phyloP scores from a whole-genome alignment of 129 eudicot species.

The Kitagawia praeruptora region DNA sequence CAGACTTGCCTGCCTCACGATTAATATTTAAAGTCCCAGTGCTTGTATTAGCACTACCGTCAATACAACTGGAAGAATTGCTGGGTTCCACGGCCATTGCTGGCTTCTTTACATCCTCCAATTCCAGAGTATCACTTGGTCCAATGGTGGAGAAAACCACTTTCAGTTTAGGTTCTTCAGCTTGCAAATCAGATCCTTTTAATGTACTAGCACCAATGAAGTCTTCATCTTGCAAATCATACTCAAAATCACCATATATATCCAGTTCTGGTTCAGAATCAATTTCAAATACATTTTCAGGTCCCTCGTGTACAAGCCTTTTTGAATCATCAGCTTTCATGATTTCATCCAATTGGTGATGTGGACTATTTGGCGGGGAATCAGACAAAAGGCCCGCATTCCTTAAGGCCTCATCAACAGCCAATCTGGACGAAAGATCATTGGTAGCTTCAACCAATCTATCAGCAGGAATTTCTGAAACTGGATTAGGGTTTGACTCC shows the following conservation, averaged over 20 bases:
- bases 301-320: constrained; percentile 34
- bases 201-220: constrained; percentile 45
- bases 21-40: constrained; percentile 14
- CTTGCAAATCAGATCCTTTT: constrained; percentile 34
- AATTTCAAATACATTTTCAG: constrained; percentile 67
- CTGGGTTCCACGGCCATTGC: constrained; percentile 4
- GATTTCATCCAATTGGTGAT: constrained; percentile 23
- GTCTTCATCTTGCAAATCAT: constrained; percentile 82
- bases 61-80: constrained; percentile 11
- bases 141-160: constrained; percentile 58
- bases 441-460: constrained; percentile 22
- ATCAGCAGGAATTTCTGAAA: constrained; percentile 25
- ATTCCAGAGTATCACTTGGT: constrained; percentile 20
- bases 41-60: background rate
- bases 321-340: constrained; percentile 15
- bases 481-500: constrained; percentile 27
- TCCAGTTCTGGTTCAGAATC: constrained; percentile 76
- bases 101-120: constrained; percentile 27
- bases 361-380: constrained; percentile 76
- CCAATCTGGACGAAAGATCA: constrained; percentile 23
- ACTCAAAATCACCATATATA: constrained; percentile 91
- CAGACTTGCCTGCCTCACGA: constrained; percentile 12
- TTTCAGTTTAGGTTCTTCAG: constrained; percentile 54
- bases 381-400: constrained; percentile 81
- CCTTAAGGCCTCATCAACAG: constrained; percentile 70